Conservation (phyloP, 75 land plant species). For the Selaginella moellendorffii region DNA sequence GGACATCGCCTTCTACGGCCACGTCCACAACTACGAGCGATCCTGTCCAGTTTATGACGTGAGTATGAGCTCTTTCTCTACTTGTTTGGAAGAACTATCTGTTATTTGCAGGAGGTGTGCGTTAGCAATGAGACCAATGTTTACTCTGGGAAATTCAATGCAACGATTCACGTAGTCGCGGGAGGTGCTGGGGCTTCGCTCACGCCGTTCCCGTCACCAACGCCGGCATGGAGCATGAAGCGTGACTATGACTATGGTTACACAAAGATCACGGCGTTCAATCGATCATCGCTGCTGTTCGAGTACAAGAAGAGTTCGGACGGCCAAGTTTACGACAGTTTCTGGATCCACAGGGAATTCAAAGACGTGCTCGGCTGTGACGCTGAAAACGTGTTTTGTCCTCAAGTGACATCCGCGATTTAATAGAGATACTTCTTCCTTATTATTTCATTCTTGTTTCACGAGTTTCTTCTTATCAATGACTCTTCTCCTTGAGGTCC, state of each 20-base stretch:
- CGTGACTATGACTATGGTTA: not conserved
- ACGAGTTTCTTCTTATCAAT: too few species aligned
- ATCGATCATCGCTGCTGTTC: not conserved
- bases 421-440: too few species aligned
- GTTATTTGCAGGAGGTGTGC: not conserved
- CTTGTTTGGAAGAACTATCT: not conserved
- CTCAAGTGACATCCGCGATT: too few species aligned
- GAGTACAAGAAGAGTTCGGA: not conserved
- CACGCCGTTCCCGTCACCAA: not conserved
- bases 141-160: slow-evolving; percentile 2
- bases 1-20: slow-evolving; percentile 60
- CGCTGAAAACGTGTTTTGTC: too few species aligned
- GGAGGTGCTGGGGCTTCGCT: not conserved
- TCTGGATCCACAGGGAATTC: not conserved
- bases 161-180: not conserved
- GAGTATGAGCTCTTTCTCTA: not conserved
- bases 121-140: not conserved
- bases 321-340: not conserved
- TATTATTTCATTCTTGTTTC: too few species aligned
- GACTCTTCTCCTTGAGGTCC: too few species aligned
- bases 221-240: not conserved
- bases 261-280: slow-evolving; percentile 2
- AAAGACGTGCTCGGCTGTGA: not conserved
- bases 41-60: slow-evolving; percentile 4
- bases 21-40: slow-evolving; percentile 5